Conservation (phyloP, 208 protist species). For the Herpetomonas samuelpessoai region DNA sequence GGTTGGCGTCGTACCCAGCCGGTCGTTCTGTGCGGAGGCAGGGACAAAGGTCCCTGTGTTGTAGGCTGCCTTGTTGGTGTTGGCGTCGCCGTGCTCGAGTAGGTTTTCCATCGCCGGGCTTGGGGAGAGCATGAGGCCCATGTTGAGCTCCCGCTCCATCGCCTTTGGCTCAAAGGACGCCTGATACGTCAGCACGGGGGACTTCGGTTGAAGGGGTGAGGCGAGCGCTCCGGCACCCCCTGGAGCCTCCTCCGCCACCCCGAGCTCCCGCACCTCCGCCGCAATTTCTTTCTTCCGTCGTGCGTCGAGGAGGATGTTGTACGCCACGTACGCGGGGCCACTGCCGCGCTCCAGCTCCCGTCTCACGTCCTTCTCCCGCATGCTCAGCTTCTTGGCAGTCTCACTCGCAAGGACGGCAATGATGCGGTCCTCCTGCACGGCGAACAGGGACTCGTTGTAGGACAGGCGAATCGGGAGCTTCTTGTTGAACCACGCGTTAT, state of each 20-base stretch:
- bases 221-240: neutral
- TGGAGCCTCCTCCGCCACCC: conserved; percentile 11
- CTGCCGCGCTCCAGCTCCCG: conserved; percentile 54
- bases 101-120: conserved; percentile 87
- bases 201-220: conserved; percentile 9
- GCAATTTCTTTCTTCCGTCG: conserved; percentile 61
- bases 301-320: conserved; percentile 84
- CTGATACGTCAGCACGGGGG: conserved; percentile 17
- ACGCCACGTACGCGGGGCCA: conserved; percentile 71
- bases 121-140: conserved; percentile 80
- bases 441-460: conserved; percentile 73
- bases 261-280: conserved; percentile 52
- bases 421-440: conserved; percentile 64
- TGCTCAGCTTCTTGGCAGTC: conserved; percentile 42
- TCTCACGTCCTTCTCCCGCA: conserved; percentile 69
- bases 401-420: conserved; percentile 61
- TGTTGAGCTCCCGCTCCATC: conserved; percentile 80
- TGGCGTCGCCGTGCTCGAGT: conserved; percentile 67
- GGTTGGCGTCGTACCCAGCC: conserved; percentile 5
- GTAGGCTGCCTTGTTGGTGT: conserved; percentile 70
- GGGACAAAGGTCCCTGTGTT: conserved; percentile 79
- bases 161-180: conserved; percentile 49
- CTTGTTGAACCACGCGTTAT: conserved; percentile 86
- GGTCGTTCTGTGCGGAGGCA: conserved; percentile 36
- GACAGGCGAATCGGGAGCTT: conserved; percentile 80